phyloP scores from a whole-genome alignment of 176 grass and related monocot species.

The Rhynchospora pubera region DNA sequence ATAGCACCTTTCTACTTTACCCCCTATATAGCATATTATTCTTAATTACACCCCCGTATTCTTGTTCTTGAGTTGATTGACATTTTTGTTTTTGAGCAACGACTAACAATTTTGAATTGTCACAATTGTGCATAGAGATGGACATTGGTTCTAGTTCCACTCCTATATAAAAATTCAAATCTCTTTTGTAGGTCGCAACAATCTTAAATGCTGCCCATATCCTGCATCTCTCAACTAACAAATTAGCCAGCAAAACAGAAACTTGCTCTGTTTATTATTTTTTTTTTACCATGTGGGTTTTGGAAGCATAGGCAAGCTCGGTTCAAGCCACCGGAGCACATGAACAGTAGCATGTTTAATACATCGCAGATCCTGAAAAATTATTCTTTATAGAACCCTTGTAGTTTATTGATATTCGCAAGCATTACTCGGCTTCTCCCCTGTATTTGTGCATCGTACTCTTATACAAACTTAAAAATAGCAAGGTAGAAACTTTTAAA shows the following conservation, averaged over 20 bases:
- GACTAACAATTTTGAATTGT: background rate
- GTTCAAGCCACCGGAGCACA: background rate
- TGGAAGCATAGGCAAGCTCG: background rate
- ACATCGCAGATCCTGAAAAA: background rate
- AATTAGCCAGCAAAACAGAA: background rate
- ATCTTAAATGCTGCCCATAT: background rate
- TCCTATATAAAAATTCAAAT: conserved; percentile 6
- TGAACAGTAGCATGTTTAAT: background rate
- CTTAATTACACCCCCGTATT: background rate
- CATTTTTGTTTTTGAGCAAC: too few relatives aligned
- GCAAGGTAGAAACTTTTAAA: too few relatives aligned
- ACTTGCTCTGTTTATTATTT: background rate
- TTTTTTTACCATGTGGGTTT: background rate
- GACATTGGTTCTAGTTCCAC: background rate
- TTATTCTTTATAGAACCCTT: background rate
- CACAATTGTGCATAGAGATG: background rate
- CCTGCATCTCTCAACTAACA: background rate
- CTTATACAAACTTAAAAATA: too few relatives aligned
- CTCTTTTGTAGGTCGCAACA: background rate
- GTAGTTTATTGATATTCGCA: background rate
- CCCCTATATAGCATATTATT: background rate
- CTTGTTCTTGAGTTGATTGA: background rate
- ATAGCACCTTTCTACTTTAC: background rate
- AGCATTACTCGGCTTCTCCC: background rate
- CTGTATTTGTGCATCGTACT: background rate